These are phyloP conservation scores for Umbelopsis sp. DNA, from an alignment of 192 early-diverging fungal species.

Conservation along the genomic window DNA sequence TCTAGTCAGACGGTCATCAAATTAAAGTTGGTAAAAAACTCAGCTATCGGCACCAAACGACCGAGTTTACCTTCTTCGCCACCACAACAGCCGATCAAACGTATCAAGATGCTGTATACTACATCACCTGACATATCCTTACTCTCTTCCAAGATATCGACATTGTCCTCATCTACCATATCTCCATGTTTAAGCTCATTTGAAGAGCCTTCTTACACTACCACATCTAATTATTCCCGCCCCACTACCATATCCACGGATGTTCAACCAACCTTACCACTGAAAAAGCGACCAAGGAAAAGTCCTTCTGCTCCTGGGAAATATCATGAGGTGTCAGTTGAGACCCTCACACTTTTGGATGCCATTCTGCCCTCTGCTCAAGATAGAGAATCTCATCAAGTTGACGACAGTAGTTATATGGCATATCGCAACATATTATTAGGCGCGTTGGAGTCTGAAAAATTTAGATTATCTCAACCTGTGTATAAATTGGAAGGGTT, in stretches of 20 bases:
- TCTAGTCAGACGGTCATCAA: constrained; percentile 19
- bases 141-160: constrained; percentile 7
- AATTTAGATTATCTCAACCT: not conserved
- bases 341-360: constrained; percentile 7
- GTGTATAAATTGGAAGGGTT: constrained; percentile 17
- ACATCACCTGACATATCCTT: constrained; percentile 2
- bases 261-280: not conserved
- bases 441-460: not conserved
- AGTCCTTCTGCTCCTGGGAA: not conserved
- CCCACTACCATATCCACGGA: constrained; percentile 10
- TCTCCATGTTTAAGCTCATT: constrained; percentile 7
- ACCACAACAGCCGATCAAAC: constrained; percentile 12
- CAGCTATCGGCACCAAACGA: constrained; percentile 16
- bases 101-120: constrained; percentile 15
- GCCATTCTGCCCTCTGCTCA: constrained; percentile 9
- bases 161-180: not conserved
- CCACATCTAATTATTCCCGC: constrained; percentile 1
- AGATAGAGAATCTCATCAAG: constrained; percentile 16
- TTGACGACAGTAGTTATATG: constrained; percentile 6
- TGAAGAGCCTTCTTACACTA: constrained; percentile 8
- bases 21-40: constrained; percentile 18
- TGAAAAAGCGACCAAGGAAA: constrained; percentile 14
- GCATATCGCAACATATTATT: not conserved
- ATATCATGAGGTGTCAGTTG: not conserved
- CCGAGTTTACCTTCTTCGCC: constrained; percentile 8